Evolutionary conservation across 2,329 filamentous ascomycete species (phyloP).

Genomic region (Monilinia vaccinii-corymbosi): DNA sequence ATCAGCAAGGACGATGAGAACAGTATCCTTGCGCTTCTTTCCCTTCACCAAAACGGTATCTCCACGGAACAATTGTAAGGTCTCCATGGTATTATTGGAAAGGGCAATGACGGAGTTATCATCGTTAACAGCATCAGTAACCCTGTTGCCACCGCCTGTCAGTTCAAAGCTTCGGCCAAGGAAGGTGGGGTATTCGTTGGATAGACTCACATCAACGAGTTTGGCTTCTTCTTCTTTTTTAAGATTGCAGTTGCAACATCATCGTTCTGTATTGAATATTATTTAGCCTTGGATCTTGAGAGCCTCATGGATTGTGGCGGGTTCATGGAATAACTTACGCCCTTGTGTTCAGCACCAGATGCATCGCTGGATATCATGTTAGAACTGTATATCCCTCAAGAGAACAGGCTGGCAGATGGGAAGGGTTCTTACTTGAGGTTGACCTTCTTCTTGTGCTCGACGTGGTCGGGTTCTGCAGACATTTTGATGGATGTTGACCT

Average conservation of each 20-base stretch:
- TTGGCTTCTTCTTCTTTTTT: constrained; percentile 99
- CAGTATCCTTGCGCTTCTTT: constrained; percentile 99
- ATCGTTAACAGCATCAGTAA: constrained; percentile 97
- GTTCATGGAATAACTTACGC: constrained; percentile 44
- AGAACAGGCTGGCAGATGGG: neutral
- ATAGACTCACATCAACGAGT: constrained; percentile 79
- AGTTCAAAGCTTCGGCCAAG: constrained; percentile 24
- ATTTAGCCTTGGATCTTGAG: constrained; percentile 30
- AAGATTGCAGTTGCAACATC: constrained; percentile 93
- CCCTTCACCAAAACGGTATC: constrained; percentile 97
- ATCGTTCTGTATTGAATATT: constrained; percentile 54
- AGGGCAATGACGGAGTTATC: constrained; percentile 99
- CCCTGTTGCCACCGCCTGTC: constrained; percentile 46
- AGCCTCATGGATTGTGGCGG: constrained; percentile 23
- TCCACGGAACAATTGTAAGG: constrained; percentile 94
- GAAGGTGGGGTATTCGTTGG: constrained; percentile 10
- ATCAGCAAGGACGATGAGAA: constrained; percentile 93
- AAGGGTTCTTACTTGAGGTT: constrained; percentile 60
- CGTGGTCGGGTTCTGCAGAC: constrained; percentile 56
- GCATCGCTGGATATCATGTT: constrained; percentile 57
- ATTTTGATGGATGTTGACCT: constrained; percentile 45
- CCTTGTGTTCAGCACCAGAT: constrained; percentile 79
- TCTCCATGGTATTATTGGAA: constrained; percentile 98
- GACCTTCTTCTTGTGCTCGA: constrained; percentile 70
- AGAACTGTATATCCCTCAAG: constrained; percentile 25